Evolutionary conservation across 2,329 filamentous ascomycete species (phyloP), one percentile per base, ranked within the genome.

Genomic region (Raffaelea arxii): DNA sequence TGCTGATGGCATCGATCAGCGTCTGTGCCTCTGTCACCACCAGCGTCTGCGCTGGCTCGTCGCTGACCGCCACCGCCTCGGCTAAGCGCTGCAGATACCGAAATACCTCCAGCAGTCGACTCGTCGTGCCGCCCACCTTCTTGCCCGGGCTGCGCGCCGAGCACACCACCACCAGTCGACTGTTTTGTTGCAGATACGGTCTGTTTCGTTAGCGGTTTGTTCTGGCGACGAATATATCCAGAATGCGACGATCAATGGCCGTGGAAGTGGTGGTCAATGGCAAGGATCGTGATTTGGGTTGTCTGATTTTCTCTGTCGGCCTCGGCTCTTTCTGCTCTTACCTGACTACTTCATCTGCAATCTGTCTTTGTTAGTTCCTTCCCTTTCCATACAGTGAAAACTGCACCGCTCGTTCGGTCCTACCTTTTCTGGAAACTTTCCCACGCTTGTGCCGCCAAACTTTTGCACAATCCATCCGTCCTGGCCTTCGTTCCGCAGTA

Each of bases 71-170:
- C 11, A 72, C 71, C 16, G 73, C 68, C 6, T 69, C 67, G 32
- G 71, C 72, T 41, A 82, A 70, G 19, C 66, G 65, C 47, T 72
- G 70, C 32, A 84, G 66, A 48, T 75, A 74, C 50, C 69, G 68
- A 60, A 75, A 82, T 12, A 83, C 72, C 50, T 77, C 76, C 24
- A 84, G 64, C 46, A 84, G 61, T 85, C 89, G 80, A 67, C 94
- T 97, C 32, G 92, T 98, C 49, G 92, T 98, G 51, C 92, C 92
- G 57, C 94, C 88, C 46, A 82, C 79, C 70, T 98, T 98, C 62
- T 91, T 94, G 52, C 88, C 90, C 50, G 86, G 92, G 67, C 89
- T 96, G 62, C 92, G 77, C 37, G 92, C 92, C 51, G 92, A 98
- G 68, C 92, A 98, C 48, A 98, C 91, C 48, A 98, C 84, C 47